These are phyloP conservation scores for Yarrowia bubula DNA, from an alignment of 805 yeast genomes.

Conservation along the genomic window DNA sequence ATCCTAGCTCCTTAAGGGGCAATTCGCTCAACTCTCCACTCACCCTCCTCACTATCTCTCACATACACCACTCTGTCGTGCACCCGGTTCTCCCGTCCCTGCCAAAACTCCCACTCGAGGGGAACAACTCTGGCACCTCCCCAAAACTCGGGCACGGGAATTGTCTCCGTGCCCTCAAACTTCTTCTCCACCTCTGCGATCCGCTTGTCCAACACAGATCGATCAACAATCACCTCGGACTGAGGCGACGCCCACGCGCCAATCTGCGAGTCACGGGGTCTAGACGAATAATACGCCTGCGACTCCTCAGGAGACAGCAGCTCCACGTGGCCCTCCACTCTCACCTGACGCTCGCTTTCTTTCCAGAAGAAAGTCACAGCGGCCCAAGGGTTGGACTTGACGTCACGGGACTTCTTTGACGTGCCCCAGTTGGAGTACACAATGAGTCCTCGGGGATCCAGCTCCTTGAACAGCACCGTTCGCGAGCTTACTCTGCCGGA, in stretches of 20 bases:
- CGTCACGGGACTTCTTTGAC: conserved; percentile 76
- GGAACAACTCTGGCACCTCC: conserved; percentile 92
- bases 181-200: conserved; percentile 51
- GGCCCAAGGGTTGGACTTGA: conserved; percentile 70
- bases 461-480: conserved; percentile 81
- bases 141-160: conserved; percentile 94
- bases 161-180: conserved; percentile 54
- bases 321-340: conserved; percentile 85
- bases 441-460: conserved; percentile 80
- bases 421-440: conserved; percentile 89
- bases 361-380: conserved; percentile 92
- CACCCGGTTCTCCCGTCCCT: conserved; percentile 83
- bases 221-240: conserved; percentile 53
- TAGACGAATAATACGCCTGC: conserved; percentile 72
- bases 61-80: conserved; percentile 83
- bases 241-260: conserved; percentile 99
- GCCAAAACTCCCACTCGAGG: conserved; percentile 94
- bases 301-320: conserved; percentile 69
- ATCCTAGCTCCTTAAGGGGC: conserved; percentile 9
- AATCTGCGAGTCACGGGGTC: conserved; percentile 89
- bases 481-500: conserved; percentile 87
- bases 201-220: conserved; percentile 62
- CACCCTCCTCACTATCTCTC: conserved; percentile 48
- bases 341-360: conserved; percentile 82
- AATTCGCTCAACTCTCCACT: not conserved